These are phyloP conservation scores for Cladosporium sp. DNA, from an alignment of 2,329 filamentous ascomycete species.

Conservation along the genomic window DNA sequence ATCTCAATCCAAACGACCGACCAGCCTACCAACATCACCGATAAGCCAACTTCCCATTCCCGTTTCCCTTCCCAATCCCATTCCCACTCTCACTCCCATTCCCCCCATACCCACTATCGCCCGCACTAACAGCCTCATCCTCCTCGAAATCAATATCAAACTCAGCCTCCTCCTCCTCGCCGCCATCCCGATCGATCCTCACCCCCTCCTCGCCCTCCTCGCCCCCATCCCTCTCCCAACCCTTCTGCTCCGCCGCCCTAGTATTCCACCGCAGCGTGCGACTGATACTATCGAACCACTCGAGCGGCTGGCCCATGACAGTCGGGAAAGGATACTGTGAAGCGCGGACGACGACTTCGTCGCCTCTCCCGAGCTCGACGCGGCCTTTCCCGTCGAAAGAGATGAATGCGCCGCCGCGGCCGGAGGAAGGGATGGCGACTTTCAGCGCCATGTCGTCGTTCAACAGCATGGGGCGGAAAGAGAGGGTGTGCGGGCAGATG, in stretches of 20 bases:
- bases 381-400: slow-evolving; percentile 97
- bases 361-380: slow-evolving; percentile 85
- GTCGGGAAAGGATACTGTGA: slow-evolving; percentile 97
- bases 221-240: slow-evolving; percentile 63
- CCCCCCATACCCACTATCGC: slow-evolving; percentile 27
- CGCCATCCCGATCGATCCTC: slow-evolving; percentile 29
- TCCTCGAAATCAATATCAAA: slow-evolving; percentile 95
- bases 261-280: slow-evolving; percentile 94
- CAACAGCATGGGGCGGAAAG: slow-evolving; percentile 95
- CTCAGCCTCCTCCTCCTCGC: slow-evolving; percentile 51
- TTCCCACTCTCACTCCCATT: slow-evolving; percentile 18
- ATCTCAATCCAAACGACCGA: neutral
- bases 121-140: slow-evolving; percentile 36
- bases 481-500: slow-evolving; percentile 94
- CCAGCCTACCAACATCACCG: neutral
- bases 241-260: slow-evolving; percentile 85
- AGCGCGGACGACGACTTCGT: slow-evolving; percentile 93
- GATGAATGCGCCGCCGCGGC: slow-evolving; percentile 90
- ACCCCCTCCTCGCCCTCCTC: slow-evolving; percentile 31
- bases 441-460: slow-evolving; percentile 91
- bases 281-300: slow-evolving; percentile 96
- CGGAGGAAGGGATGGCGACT: slow-evolving; percentile 77
- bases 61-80: slow-evolving; percentile 7
- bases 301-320: slow-evolving; percentile 79
- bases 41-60: slow-evolving; percentile 2